These are phyloP conservation scores for Digitaria exilis DNA, from an alignment of 202 grass and related monocot species.

Conservation along the genomic window DNA sequence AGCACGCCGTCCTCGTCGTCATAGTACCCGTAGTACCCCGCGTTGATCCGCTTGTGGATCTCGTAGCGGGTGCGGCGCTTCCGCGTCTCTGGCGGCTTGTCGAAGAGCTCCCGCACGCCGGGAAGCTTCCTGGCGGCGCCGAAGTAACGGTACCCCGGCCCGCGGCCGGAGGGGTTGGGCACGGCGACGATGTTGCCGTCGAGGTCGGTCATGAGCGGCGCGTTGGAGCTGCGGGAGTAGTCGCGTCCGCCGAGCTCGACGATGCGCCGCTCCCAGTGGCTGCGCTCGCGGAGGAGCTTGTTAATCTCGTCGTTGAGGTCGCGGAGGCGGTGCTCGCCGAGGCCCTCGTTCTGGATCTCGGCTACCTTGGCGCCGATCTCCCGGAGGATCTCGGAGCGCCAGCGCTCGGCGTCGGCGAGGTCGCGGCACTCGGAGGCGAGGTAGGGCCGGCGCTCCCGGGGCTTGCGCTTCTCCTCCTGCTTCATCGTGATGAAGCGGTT, in stretches of 20 bases:
- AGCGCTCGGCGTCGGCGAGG: constrained; percentile 86
- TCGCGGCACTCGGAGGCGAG: constrained; percentile 95
- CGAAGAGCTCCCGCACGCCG: constrained; percentile 89
- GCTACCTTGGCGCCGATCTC: constrained; percentile 93
- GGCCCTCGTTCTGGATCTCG: constrained; percentile 98
- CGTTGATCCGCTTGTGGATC: constrained; percentile 94
- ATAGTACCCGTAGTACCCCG: constrained; percentile 87
- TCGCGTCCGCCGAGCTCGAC: constrained; percentile 82
- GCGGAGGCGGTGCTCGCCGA: constrained; percentile 92
- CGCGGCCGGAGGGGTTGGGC: constrained; percentile 86
- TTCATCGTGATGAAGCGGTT: constrained; percentile 99
- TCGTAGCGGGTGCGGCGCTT: constrained; percentile 88
- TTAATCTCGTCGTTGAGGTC: constrained; percentile 99
- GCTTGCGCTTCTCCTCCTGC: constrained; percentile 97
- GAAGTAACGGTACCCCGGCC: constrained; percentile 95
- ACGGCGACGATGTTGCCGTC: constrained; percentile 95
- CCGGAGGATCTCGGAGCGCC: constrained; percentile 95
- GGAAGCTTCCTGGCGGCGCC: constrained; percentile 97
- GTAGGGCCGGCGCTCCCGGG: constrained; percentile 90
- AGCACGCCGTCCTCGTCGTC: constrained; percentile 95
- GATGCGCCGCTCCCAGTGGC: constrained; percentile 93
- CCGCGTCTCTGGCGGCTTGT: constrained; percentile 82
- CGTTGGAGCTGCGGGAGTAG: constrained; percentile 64
- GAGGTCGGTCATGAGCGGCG: constrained; percentile 87
- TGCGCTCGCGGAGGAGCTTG: constrained; percentile 93